These are phyloP conservation scores for Salvia hispanica DNA, from an alignment of 257 asterid species.

Conservation along the genomic window DNA sequence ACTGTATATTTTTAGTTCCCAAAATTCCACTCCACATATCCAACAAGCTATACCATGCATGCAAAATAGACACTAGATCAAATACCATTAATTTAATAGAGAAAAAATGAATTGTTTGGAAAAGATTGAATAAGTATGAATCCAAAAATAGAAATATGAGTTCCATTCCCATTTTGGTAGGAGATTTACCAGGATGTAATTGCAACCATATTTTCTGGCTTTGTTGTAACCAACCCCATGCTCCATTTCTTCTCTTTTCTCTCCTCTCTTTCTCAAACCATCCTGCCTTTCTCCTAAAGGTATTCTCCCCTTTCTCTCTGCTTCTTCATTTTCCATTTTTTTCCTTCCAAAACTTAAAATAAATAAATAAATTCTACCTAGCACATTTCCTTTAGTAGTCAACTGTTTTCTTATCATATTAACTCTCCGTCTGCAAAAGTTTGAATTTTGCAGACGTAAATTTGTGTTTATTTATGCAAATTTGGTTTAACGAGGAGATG, in stretches of 20 bases:
- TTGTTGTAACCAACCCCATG: conserved; percentile 43
- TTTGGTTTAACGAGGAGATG: conserved; percentile 4
- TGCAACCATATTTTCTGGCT: conserved; percentile 37
- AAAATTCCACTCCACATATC: not conserved
- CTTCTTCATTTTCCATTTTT: not conserved
- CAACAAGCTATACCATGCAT: not conserved
- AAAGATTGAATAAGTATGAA: not conserved
- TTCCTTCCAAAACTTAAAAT: not conserved
- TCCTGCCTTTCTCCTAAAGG: conserved; percentile 77
- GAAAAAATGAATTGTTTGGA: not conserved
- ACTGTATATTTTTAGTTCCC: too few species aligned
- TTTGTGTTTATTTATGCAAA: not conserved
- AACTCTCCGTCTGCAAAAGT: conserved; percentile 14
- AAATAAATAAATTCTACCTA: too few species aligned
- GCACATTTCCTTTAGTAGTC: too few species aligned
- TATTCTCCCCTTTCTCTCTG: conserved; percentile 18
- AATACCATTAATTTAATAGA: too few species aligned
- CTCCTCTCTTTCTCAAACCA: conserved; percentile 36
- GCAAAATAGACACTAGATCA: not conserved
- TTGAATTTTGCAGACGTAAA: conserved; percentile 12
- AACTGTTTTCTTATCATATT: not conserved
- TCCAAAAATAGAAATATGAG: conserved; percentile 21
- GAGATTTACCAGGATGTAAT: conserved; percentile 46
- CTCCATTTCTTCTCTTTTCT: conserved; percentile 41
- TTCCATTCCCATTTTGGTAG: conserved; percentile 36